These are phyloP conservation scores for Gyrodon lividus DNA, from an alignment of 768 basidiomycete species.

Conservation along the genomic window DNA sequence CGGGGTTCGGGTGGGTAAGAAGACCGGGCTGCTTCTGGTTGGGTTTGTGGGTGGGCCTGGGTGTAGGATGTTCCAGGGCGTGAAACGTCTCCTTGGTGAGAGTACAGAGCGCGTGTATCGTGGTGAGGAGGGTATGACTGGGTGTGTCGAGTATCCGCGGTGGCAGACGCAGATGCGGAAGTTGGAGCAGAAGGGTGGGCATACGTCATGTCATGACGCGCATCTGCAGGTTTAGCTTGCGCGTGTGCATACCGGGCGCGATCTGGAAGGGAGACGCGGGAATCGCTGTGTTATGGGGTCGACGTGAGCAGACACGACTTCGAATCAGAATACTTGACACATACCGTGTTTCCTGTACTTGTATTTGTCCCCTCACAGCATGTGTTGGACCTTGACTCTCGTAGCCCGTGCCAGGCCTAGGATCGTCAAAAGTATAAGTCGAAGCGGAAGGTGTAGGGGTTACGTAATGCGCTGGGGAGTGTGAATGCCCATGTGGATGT, in stretches of 20 bases:
- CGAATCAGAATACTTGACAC: slow-evolving; percentile 1
- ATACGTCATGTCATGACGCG: slow-evolving; percentile 25
- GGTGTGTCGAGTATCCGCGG: slow-evolving; percentile 20
- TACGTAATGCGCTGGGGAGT: slow-evolving; percentile 23
- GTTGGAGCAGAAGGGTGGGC: slow-evolving; percentile 13
- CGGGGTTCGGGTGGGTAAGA: slow-evolving; percentile 18
- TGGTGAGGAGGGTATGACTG: slow-evolving; percentile 21
- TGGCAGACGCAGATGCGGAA: slow-evolving; percentile 13
- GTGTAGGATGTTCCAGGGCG: slow-evolving; percentile 22
- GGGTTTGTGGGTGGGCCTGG: slow-evolving; percentile 12
- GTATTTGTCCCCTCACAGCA: slow-evolving; percentile 20
- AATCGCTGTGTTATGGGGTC: slow-evolving; percentile 18
- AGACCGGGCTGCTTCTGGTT: slow-evolving; percentile 16
- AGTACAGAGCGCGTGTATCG: slow-evolving; percentile 18
- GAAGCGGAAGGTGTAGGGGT: slow-evolving; percentile 20
- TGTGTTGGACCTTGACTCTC: slow-evolving; percentile 13
- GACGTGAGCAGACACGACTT: neutral
- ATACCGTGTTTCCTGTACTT: slow-evolving; percentile 23
- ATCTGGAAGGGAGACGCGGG: slow-evolving; percentile 22
- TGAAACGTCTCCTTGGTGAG: slow-evolving; percentile 20
- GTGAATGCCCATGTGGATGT: slow-evolving; percentile 10
- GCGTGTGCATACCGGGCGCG: slow-evolving; percentile 20
- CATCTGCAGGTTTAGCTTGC: slow-evolving; percentile 21
- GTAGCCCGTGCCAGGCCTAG: slow-evolving; percentile 17
- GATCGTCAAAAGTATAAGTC: slow-evolving; percentile 21